phyloP scores from a whole-genome alignment of 192 early-diverging fungal genomes.

The Linnemannia schmuckeri region DNA sequence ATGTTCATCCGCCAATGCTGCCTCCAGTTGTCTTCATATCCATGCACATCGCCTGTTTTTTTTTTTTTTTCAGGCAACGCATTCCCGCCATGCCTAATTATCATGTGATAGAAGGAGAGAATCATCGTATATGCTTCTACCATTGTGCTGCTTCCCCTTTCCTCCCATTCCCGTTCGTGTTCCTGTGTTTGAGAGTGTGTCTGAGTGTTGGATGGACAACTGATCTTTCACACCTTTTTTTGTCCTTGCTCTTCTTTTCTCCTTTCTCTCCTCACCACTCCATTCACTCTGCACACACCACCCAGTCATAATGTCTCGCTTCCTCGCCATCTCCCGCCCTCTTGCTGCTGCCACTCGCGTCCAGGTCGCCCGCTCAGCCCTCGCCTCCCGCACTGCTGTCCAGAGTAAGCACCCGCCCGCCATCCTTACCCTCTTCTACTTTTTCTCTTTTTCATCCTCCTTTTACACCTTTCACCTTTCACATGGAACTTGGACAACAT shows the following conservation, averaged over 20 bases:
- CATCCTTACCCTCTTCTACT: not conserved
- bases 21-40: too few species aligned
- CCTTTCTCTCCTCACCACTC: not conserved
- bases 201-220: not conserved
- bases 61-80: too few species aligned
- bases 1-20: too few species aligned
- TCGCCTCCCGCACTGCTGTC: constrained; percentile 46
- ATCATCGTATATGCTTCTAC: not conserved
- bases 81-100: not conserved
- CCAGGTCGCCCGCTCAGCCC: constrained; percentile 31
- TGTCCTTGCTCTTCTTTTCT: not conserved
- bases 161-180: not conserved
- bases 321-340: constrained; percentile 41
- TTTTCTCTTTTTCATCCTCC: not conserved
- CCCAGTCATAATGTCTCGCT: constrained; percentile 31
- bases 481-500: not conserved
- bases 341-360: constrained; percentile 40
- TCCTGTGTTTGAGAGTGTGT: not conserved
- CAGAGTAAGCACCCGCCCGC: constrained; percentile 34
- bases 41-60: too few species aligned
- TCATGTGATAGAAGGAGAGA: constrained; percentile 1
- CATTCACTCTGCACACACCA: not conserved
- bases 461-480: not conserved
- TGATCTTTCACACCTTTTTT: not conserved
- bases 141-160: not conserved